Evolutionary conservation across 2,329 filamentous ascomycete genomes (phyloP).

Genomic region (Talaromyces piceae): DNA sequence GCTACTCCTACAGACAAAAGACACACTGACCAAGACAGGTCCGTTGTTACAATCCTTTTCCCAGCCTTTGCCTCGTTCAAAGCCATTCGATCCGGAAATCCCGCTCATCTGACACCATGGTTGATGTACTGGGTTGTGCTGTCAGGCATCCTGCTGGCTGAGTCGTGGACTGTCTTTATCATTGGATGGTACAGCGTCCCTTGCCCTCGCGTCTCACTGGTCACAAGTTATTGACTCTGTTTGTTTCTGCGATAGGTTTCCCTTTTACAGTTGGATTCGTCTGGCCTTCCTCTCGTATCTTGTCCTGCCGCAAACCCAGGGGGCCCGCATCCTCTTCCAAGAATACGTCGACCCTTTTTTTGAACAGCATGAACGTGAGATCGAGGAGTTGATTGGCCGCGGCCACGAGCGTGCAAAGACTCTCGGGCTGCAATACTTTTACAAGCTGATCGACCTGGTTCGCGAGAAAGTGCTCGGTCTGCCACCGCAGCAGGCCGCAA

Average conservation of each 20-base stretch:
- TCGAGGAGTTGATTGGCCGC: constrained; percentile 81
- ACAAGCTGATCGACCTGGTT: constrained; percentile 61
- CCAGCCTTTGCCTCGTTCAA: constrained; percentile 97
- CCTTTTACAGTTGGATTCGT: constrained; percentile 89
- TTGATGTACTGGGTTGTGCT: constrained; percentile 98
- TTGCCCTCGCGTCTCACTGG: background rate
- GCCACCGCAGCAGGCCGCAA: constrained; percentile 50
- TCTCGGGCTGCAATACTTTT: constrained; percentile 69
- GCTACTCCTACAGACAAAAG: background rate
- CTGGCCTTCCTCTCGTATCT: constrained; percentile 85
- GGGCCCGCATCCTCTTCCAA: constrained; percentile 78
- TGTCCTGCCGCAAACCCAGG: constrained; percentile 94
- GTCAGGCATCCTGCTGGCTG: constrained; percentile 69
- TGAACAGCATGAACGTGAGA: constrained; percentile 73
- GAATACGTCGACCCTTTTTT: constrained; percentile 83
- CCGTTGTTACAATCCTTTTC: constrained; percentile 81
- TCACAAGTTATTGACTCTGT: background rate
- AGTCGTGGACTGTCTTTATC: constrained; percentile 83
- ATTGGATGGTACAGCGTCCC: constrained; percentile 59
- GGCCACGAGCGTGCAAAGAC: constrained; percentile 70
- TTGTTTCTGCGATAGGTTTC: constrained; percentile 51
- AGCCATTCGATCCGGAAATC: constrained; percentile 86
- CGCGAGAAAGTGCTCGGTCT: constrained; percentile 74
- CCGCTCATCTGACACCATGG: constrained; percentile 88
- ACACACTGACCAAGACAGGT: constrained; percentile 46